phyloP scores from a whole-genome alignment of 306 rosid genomes.

The Prunus campanulata region DNA sequence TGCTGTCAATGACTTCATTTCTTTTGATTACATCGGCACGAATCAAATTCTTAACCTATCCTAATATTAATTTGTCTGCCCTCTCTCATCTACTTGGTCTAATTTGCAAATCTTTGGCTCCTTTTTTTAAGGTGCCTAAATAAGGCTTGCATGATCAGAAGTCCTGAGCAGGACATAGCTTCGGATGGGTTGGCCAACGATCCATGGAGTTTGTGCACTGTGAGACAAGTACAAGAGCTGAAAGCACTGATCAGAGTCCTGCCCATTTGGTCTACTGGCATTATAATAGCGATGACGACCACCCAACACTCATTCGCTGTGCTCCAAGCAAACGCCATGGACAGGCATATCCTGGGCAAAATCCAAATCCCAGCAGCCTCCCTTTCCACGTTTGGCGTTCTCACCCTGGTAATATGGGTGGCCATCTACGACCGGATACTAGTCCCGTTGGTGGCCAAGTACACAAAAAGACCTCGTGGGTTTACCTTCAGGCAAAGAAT shows the following conservation, averaged over 20 bases:
- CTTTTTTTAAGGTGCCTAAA: conserved; percentile 54
- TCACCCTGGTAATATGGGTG: conserved; percentile 59
- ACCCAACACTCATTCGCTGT: conserved; percentile 44
- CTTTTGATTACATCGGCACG: too few species aligned
- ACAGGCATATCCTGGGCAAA: conserved; percentile 34
- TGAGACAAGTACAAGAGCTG: conserved; percentile 76
- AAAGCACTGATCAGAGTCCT: conserved; percentile 64
- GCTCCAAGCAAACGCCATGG: conserved; percentile 64
- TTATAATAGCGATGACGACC: conserved; percentile 31
- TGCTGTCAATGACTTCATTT: too few species aligned
- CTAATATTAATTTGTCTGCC: too few species aligned
- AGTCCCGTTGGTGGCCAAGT: conserved; percentile 45
- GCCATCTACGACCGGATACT: conserved; percentile 46
- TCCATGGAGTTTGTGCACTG: conserved; percentile 67
- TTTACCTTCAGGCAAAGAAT: conserved; percentile 44
- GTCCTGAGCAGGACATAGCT: conserved; percentile 44
- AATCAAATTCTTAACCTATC: too few species aligned
- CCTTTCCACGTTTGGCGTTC: conserved; percentile 39
- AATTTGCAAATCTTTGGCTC: not conserved
- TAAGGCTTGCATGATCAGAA: conserved; percentile 71
- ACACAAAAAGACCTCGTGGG: conserved; percentile 30
- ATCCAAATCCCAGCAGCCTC: conserved; percentile 54
- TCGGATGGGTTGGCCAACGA: conserved; percentile 43
- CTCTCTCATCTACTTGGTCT: too few species aligned
- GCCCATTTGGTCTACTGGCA: conserved; percentile 76